Evolutionary conservation across 2,329 filamentous ascomycete species (phyloP).

Genomic region (Alternaria angustiovoidea): DNA sequence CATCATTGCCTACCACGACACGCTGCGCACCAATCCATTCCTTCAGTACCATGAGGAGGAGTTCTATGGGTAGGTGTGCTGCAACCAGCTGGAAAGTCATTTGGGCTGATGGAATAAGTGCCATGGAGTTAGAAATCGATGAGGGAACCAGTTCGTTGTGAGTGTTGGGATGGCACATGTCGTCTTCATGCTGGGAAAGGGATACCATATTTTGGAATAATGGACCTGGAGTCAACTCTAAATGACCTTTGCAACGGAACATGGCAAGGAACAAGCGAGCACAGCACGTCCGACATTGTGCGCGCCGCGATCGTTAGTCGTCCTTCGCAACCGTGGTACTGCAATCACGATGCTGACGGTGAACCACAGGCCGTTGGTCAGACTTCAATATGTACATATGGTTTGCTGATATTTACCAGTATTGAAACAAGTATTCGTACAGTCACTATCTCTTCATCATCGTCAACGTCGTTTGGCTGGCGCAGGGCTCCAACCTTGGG

Average conservation of each 20-base stretch:
- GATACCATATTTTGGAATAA: background rate
- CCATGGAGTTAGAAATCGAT: background rate
- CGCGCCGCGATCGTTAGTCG: background rate
- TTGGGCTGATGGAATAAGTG: background rate
- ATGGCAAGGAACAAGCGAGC: background rate
- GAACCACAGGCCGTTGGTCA: background rate
- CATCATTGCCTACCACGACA: background rate
- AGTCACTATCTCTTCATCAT: background rate
- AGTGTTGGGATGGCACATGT: background rate
- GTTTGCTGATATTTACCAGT: background rate
- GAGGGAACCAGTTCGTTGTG: background rate
- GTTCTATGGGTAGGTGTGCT: background rate
- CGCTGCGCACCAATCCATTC: background rate
- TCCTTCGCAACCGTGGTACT: background rate
- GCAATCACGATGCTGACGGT: background rate
- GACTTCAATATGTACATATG: background rate
- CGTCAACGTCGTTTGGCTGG: constrained; percentile 44
- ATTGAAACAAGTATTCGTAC: constrained; percentile 4
- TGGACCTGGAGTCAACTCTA: background rate
- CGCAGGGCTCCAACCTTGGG: constrained; percentile 55
- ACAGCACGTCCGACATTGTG: background rate
- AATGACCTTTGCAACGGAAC: background rate
- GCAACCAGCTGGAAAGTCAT: background rate
- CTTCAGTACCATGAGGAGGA: background rate
- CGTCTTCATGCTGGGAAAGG: background rate